These are phyloP conservation scores for Pecoramyces ruminantium DNA, from an alignment of 192 early-diverging fungal genomes.

Conservation along the genomic window DNA sequence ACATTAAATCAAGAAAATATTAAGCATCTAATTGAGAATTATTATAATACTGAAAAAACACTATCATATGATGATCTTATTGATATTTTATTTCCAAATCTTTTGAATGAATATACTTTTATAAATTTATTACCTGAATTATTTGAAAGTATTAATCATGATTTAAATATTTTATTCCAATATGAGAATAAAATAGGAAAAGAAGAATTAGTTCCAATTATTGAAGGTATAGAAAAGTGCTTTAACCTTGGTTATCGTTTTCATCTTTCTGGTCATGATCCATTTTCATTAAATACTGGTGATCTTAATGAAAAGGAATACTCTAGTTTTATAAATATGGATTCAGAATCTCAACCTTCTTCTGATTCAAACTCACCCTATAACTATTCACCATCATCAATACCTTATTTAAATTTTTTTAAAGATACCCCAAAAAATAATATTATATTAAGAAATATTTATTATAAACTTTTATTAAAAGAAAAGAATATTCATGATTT, in stretches of 20 bases:
- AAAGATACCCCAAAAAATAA: neutral
- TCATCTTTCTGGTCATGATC: neutral
- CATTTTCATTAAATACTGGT: neutral
- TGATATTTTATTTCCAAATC: neutral
- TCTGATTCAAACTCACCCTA: too few species aligned
- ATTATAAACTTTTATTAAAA: neutral
- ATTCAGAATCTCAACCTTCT: too few species aligned
- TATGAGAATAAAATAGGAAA: too few species aligned
- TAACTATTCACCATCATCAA: too few species aligned
- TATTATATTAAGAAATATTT: neutral
- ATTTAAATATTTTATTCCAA: neutral
- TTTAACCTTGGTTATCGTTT: neutral
- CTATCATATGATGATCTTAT: neutral
- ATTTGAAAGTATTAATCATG: neutral
- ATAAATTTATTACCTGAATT: neutral
- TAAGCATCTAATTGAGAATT: neutral
- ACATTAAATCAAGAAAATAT: neutral
- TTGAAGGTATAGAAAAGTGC: neutral
- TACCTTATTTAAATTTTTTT: neutral
- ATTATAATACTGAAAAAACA: neutral
- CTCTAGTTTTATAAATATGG: neutral
- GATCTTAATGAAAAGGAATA: neutral
- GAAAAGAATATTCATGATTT: neutral
- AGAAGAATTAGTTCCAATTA: neutral
- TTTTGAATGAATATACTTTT: neutral